phyloP scores from a whole-genome alignment of 2,329 filamentous ascomycete genomes.

The Claviceps sp. region DNA sequence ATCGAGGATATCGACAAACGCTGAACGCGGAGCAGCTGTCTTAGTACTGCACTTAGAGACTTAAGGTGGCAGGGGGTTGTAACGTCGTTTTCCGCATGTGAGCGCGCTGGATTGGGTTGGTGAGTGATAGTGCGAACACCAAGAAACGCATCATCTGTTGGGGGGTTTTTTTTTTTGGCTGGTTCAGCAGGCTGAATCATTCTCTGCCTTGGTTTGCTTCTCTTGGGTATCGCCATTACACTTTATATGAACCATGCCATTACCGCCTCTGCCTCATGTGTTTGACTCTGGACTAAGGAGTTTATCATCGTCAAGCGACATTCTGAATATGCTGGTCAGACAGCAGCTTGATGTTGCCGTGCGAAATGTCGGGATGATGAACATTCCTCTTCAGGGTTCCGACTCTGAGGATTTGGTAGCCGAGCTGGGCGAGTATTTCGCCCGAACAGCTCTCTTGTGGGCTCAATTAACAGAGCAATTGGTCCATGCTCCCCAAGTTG shows the following conservation, averaged over 20 bases:
- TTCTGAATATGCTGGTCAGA: conserved; percentile 17
- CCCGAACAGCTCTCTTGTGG: conserved; percentile 21
- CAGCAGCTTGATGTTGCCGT: conserved; percentile 15
- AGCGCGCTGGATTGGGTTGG: not conserved
- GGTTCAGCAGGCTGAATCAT: not conserved
- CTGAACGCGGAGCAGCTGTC: not conserved
- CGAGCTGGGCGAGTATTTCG: conserved; percentile 24
- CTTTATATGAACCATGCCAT: conserved; percentile 9
- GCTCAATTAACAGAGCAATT: conserved; percentile 20
- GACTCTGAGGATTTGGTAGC: conserved; percentile 17
- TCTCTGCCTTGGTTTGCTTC: not conserved
- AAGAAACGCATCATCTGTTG: not conserved
- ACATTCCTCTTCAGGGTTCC: conserved; percentile 7
- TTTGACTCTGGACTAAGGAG: conserved; percentile 16
- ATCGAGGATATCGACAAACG: not conserved
- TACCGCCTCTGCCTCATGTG: conserved; percentile 14
- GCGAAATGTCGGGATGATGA: conserved; percentile 11
- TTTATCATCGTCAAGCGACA: conserved; percentile 1
- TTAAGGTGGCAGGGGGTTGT: not conserved
- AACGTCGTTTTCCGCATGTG: not conserved
- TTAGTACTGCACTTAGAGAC: not conserved
- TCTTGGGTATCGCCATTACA: not conserved
- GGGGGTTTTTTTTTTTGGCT: not conserved
- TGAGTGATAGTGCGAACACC: not conserved
- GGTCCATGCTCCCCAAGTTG: conserved; percentile 20